Evolutionary conservation across 352 stramenopile species (phyloP), one percentile per base, ranked within the genome.

Genomic region (Globisporangium carolinianum): DNA sequence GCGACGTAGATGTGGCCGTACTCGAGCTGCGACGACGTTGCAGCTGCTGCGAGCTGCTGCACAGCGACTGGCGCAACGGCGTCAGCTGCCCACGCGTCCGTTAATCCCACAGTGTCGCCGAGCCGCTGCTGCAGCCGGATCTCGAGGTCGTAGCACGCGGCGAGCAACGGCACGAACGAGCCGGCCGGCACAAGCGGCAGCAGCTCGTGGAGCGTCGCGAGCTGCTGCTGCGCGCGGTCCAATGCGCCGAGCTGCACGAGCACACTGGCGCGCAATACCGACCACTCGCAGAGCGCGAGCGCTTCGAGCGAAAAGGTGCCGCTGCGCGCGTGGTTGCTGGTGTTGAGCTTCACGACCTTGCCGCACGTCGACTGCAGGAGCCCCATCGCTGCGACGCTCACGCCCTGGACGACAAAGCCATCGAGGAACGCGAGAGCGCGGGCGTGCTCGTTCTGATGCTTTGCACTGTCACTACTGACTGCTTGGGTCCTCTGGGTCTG

Each of bases 61-160:
- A 43, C 39, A 12, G 11, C 39, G 39, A 14, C 7, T 43, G 11
- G 11, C 39, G 39, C 11, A 8, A 12, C 11, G 39, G 7, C 11
- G 39, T 43, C 7, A 43, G 24, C 24, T 32, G 24, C 24, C 24
- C 24, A 32, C 24, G 24, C 46, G 15, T 11, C 17, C 6, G 18
- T 24, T 14, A 45, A n/a, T 10, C 6, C 15, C 6, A 39, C 2
- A 9, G 38, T 42, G 6, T 12, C 14, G 3, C 48, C 55, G 14
- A 59, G 47, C 24, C 17, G 48, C 11, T 38, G 53, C 67, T 58
- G 67, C 17, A 81, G 50, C 15, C 58, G 35, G 38, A 81, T 48
- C 38, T 74, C 58, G 18, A 81, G 53, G 36, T 70, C 58, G 58
- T 76, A 76, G 35, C 75, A 71, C 53, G 60, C 65, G 51, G 65